A percentile compares a stretch with the other conserved stretches of the same genome.
Conservation (phyloP, 2,329 filamentous ascomycete species). For the Sporothrix schenckii region DNA sequence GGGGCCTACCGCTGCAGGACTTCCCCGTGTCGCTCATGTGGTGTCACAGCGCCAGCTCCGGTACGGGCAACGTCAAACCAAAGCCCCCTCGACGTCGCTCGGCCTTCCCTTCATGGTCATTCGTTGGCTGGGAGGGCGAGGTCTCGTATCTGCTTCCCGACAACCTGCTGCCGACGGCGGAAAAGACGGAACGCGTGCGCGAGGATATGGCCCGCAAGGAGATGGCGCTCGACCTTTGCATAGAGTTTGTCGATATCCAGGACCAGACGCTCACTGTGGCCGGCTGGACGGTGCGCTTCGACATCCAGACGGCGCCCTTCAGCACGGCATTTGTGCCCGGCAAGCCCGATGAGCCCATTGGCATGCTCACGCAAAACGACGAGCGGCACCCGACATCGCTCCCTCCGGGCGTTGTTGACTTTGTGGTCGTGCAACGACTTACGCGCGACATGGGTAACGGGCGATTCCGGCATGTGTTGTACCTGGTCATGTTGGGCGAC, state of each 20-base stretch:
- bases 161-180: conserved; percentile 10
- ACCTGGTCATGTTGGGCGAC: conserved; percentile 23
- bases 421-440: conserved; percentile 27
- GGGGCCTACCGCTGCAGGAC: conserved; percentile 29
- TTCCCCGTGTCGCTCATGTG: conserved; percentile 31
- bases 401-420: conserved; percentile 24
- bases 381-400: conserved; percentile 25
- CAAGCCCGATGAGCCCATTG: conserved; percentile 6
- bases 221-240: conserved; percentile 21
- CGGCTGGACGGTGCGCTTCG: conserved; percentile 20
- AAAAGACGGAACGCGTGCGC: neutral
- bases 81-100: neutral
- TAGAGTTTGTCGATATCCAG: conserved; percentile 3
- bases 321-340: conserved; percentile 29
- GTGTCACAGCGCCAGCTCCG: conserved; percentile 1
- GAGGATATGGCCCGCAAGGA: neutral
- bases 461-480: neutral
- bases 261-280: conserved; percentile 8
- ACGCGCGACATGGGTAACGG: conserved; percentile 13
- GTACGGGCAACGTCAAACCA: neutral
- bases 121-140: conserved; percentile 28
- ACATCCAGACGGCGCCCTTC: conserved; percentile 28
- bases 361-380: conserved; percentile 24
- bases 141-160: conserved; percentile 24
- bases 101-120: conserved; percentile 30